Base-by-base conservation (phyloP, 306 rosid genomes). In the Prunus mira region DNA sequence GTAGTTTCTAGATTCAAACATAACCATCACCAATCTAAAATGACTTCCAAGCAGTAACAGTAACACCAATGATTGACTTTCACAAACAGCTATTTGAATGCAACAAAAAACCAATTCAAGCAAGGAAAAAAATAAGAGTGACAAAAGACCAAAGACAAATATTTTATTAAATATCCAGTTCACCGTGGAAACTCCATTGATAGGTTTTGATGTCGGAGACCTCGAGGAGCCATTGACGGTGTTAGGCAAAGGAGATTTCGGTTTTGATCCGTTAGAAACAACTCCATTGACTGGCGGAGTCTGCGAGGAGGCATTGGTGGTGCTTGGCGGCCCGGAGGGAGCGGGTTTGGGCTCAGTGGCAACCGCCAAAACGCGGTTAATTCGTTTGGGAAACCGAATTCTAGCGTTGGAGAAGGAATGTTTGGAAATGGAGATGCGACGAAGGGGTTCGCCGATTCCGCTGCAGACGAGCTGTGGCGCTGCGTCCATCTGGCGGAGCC, bases 181-280 rank as follows among this genome's bases (percentile, higher is more conserved):
- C 82, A 94, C 98, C 85, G 84, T 57, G 41, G 98, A 89, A 79
- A 65, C 89, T 50, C 96, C 98, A 65, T 90, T 91, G 78, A 86
- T 86, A 2, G 92, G 13, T 75, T 69, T 84, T 17, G 79, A 45
- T 12, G 76, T 34, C 34, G 90, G 79, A 32, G 96, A 79, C 81
- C 74, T 90, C 15, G 89, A 79, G 0, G 91, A 88, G 18, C 90
- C 95, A 58, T 85, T 87, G 61, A 84, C 84, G 32, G 81, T 20
- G 28, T 51, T 81, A 0, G 34, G 65, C 0, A 77, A 18, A 50
- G 18, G 79, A 32, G 85, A 8, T 1, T 18, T 52, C 1, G 93
- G 88, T 68, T 88, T 87, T 4, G 98, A 28, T 30, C 5, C 43
- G 43, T 28, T 28, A 17, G 97, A 86, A 82, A 73, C 89, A 2